These are phyloP conservation scores for Rhododendron henanense DNA, from an alignment of 148 eudicot species.

Conservation along the genomic window DNA sequence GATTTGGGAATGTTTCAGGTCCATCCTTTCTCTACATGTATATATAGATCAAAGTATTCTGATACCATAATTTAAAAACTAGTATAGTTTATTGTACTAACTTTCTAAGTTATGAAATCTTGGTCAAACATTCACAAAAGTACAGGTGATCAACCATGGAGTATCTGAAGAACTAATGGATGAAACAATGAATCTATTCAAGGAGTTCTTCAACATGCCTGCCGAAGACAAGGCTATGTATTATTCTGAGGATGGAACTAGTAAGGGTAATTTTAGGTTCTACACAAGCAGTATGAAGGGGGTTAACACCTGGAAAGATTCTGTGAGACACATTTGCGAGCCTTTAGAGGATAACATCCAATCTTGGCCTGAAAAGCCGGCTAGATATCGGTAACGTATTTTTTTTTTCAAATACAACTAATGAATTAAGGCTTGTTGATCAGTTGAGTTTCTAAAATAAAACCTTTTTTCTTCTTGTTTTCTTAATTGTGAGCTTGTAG, in stretches of 20 bases:
- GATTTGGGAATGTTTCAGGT: background rate
- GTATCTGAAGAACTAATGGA: constrained; percentile 25
- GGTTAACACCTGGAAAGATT: constrained; percentile 23
- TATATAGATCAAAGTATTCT: background rate
- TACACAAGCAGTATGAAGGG: constrained; percentile 22
- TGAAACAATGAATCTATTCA: constrained; percentile 14
- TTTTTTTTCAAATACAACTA: no score
- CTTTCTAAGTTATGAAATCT: background rate
- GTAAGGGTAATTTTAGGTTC: constrained; percentile 11
- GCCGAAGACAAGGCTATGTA: constrained; percentile 14
- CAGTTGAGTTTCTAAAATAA: no score
- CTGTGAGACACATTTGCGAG: constrained; percentile 14
- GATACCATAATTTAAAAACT: background rate
- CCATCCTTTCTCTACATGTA: background rate
- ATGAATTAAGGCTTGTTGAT: background rate
- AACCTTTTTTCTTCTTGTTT: background rate
- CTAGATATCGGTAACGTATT: constrained; percentile 10
- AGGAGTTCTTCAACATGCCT: constrained; percentile 22
- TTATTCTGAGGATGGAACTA: constrained; percentile 12
- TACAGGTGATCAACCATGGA: constrained; percentile 19
- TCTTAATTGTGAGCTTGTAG: constrained; percentile 3
- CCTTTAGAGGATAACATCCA: constrained; percentile 20
- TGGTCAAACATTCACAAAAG: background rate
- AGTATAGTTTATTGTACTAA: background rate
- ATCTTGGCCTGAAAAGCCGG: constrained; percentile 26